Conservation (phyloP, 1,139 yeast genomes). For the Yamadazyma dendronema region DNA sequence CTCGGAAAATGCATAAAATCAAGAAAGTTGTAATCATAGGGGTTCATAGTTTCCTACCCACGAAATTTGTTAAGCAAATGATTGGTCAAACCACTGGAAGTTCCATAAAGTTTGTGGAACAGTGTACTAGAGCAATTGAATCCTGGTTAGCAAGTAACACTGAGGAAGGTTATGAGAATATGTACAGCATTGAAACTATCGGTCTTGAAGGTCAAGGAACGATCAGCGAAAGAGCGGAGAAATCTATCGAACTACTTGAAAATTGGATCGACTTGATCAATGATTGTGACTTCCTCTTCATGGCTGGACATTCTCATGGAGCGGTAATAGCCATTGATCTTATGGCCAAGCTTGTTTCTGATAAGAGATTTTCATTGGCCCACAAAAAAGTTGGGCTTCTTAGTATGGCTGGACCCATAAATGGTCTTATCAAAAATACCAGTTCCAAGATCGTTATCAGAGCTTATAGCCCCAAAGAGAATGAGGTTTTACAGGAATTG, state of each 20-base stretch:
- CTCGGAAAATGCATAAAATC: slow-evolving; percentile 16
- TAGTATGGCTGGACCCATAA: slow-evolving; percentile 44
- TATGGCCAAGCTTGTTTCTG: slow-evolving; percentile 29
- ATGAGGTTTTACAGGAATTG: slow-evolving; percentile 47
- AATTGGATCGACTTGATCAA: slow-evolving; percentile 42
- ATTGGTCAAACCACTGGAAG: slow-evolving; percentile 50
- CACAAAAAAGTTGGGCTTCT: slow-evolving; percentile 37
- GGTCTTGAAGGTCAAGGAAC: slow-evolving; percentile 55
- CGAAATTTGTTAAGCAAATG: slow-evolving; percentile 49
- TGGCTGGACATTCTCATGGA: slow-evolving; percentile 47
- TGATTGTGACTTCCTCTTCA: slow-evolving; percentile 40
- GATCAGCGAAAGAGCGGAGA: slow-evolving; percentile 39
- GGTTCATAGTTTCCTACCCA: slow-evolving; percentile 94
- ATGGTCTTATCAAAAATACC: slow-evolving; percentile 45
- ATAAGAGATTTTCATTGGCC: slow-evolving; percentile 9
- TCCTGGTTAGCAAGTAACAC: slow-evolving; percentile 37
- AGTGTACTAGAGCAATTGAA: slow-evolving; percentile 36
- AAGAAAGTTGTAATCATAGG: slow-evolving; percentile 45
- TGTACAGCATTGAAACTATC: slow-evolving; percentile 40
- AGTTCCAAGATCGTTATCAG: slow-evolving; percentile 48
- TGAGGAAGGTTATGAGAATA: slow-evolving; percentile 18
- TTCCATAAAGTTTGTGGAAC: slow-evolving; percentile 32
- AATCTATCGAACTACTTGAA: slow-evolving; percentile 32
- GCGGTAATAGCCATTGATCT: slow-evolving; percentile 44
- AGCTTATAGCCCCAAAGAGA: slow-evolving; percentile 46